Evolutionary conservation across 805 yeast species (phyloP).

Genomic region (Starmerella ratchasimensis): DNA sequence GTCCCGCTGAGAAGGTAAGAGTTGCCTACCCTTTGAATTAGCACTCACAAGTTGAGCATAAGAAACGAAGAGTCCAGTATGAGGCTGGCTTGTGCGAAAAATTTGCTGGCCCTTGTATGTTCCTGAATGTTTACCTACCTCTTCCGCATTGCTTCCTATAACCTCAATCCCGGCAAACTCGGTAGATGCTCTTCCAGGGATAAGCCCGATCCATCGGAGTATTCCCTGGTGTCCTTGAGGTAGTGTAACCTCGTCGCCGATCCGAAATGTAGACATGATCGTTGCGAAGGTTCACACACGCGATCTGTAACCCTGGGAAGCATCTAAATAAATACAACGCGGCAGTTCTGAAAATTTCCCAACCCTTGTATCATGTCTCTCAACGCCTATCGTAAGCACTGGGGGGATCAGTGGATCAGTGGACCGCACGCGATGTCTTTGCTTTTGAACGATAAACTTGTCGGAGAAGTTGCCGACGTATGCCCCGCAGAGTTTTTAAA

Average conservation of each 20-base stretch:
- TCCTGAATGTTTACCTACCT: constrained; percentile 77
- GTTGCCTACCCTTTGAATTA: constrained; percentile 9
- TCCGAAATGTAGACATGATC: constrained; percentile 15
- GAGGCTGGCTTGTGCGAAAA: constrained; percentile 49
- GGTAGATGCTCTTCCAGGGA: constrained; percentile 52
- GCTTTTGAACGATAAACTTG: constrained; percentile 53
- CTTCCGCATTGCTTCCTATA: constrained; percentile 39
- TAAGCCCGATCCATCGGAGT: constrained; percentile 56
- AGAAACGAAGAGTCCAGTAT: constrained; percentile 61
- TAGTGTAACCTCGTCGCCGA: constrained; percentile 27
- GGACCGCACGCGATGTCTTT: constrained; percentile 32
- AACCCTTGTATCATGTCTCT: no score
- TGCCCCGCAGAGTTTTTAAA: constrained; percentile 63
- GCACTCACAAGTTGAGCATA: constrained; percentile 24
- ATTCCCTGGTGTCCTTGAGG: constrained; percentile 64
- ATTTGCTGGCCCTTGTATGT: constrained; percentile 55
- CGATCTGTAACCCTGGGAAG: no score
- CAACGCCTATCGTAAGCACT: background rate
- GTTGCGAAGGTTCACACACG: no score
- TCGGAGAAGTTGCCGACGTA: constrained; percentile 61
- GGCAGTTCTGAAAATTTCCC: no score
- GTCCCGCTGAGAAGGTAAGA: constrained; percentile 1
- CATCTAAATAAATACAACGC: no score
- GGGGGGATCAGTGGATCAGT: background rate
- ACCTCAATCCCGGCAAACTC: constrained; percentile 80